phyloP scores from a whole-genome alignment of 2,329 filamentous ascomycete genomes.

The Xylariaceae sp. region DNA sequence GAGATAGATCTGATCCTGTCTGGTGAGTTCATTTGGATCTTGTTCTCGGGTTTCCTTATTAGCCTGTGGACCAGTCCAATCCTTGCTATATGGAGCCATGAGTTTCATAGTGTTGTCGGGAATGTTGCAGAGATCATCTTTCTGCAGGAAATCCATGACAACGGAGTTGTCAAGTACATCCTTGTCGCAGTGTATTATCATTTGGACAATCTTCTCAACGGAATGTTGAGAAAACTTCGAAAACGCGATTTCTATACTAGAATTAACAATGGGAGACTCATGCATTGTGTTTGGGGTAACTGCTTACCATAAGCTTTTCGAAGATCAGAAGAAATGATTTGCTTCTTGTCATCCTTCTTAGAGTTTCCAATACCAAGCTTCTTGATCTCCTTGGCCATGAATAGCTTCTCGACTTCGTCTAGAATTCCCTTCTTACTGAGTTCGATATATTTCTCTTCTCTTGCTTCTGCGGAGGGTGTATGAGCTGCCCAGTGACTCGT shows the following conservation, averaged over 20 bases:
- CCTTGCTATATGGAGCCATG: conserved; percentile 94
- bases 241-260: conserved; percentile 75
- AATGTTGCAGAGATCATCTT: conserved; percentile 90
- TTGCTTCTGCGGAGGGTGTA: conserved; percentile 82
- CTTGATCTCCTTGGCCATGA: conserved; percentile 97
- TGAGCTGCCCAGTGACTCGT: conserved; percentile 93
- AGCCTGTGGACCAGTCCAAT: conserved; percentile 91
- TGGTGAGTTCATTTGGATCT: conserved; percentile 85
- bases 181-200: conserved; percentile 94
- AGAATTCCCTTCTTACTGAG: conserved; percentile 93
- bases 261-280: conserved; percentile 40
- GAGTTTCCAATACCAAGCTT: conserved; percentile 73
- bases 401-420: conserved; percentile 96
- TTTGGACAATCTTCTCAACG: conserved; percentile 84
- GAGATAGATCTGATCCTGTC: conserved; percentile 94
- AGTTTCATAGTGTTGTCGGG: conserved; percentile 89
- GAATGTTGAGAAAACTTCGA: conserved; percentile 89
- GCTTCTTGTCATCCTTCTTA: conserved; percentile 95
- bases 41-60: conserved; percentile 79
- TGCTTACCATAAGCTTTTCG: conserved; percentile 80
- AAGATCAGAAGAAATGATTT: conserved; percentile 90
- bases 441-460: conserved; percentile 95
- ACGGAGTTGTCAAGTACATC: conserved; percentile 88
- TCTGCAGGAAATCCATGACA: conserved; percentile 95
- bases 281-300: background rate